phyloP scores from a whole-genome alignment of 768 basidiomycete genomes.

The Plicaturopsis crispa region DNA sequence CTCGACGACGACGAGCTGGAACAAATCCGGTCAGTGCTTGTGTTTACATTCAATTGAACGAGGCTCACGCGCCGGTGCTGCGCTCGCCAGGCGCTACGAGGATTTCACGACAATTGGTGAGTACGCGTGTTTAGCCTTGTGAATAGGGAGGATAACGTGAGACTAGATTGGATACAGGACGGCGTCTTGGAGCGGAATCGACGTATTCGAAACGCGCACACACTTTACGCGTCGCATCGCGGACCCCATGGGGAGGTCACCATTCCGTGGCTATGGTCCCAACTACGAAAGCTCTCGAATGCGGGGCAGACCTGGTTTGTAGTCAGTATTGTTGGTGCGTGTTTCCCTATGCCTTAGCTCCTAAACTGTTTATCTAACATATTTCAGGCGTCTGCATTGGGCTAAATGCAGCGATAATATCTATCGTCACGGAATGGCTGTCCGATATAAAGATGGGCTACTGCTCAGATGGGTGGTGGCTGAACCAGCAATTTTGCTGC shows the following conservation, averaged over 20 bases:
- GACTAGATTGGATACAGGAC: conserved; percentile 93
- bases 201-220: conserved; percentile 55
- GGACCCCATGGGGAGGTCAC: conserved; percentile 45
- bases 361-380: conserved; percentile 3
- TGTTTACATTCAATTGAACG: not conserved
- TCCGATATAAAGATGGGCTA: conserved; percentile 98
- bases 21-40: conserved; percentile 44
- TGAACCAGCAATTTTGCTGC: conserved; percentile 97
- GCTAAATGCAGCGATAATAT: conserved; percentile 88
- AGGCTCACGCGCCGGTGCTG: conserved; percentile 12
- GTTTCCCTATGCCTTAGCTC: not conserved
- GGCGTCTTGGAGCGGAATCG: conserved; percentile 82
- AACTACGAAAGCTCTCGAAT: conserved; percentile 49
- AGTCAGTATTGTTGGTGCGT: conserved; percentile 81
- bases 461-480: conserved; percentile 96
- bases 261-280: conserved; percentile 52
- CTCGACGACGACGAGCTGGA: conserved; percentile 63
- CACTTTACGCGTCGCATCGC: conserved; percentile 31
- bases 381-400: conserved; percentile 80
- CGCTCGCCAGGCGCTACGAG: conserved; percentile 73
- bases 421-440: conserved; percentile 94
- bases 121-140: conserved; percentile 14
- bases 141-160: conserved; percentile 8
- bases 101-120: conserved; percentile 93
- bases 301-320: conserved; percentile 91